These are phyloP conservation scores for Ophiostoma australiae DNA, from an alignment of 2,329 filamentous ascomycete genomes.

Conservation along the genomic window DNA sequence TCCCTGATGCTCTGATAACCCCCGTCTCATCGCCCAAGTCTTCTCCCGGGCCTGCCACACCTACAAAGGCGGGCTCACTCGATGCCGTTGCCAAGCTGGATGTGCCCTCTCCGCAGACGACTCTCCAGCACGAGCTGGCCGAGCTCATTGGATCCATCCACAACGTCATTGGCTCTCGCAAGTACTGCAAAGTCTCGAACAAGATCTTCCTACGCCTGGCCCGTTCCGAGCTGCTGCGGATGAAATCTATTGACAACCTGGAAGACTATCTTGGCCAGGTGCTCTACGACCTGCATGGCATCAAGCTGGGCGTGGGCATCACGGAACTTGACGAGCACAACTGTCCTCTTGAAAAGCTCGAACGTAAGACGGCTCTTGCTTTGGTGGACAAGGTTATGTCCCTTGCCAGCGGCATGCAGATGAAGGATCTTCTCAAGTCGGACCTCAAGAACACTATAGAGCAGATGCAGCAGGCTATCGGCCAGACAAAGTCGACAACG, in stretches of 20 bases:
- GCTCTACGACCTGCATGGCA: slow-evolving; percentile 74
- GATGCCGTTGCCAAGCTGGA: background rate
- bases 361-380: slow-evolving; percentile 72
- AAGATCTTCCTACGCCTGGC: slow-evolving; percentile 86
- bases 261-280: slow-evolving; percentile 84
- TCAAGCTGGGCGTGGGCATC: slow-evolving; percentile 66
- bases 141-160: slow-evolving; percentile 79
- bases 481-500: slow-evolving; percentile 69
- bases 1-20: background rate
- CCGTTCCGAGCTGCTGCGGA: slow-evolving; percentile 74
- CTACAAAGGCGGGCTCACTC: background rate
- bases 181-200: slow-evolving; percentile 77
- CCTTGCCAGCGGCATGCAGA: slow-evolving; percentile 75
- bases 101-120: background rate
- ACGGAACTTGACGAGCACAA: slow-evolving; percentile 72
- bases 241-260: slow-evolving; percentile 72
- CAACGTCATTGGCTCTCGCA: slow-evolving; percentile 74
- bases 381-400: slow-evolving; percentile 79
- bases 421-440: slow-evolving; percentile 87
- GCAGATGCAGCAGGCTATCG: slow-evolving; percentile 83
- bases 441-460: slow-evolving; percentile 88
- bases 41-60: background rate
- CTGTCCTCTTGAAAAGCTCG: slow-evolving; percentile 70
- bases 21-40: background rate
- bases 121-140: slow-evolving; percentile 65